Evolutionary conservation across 495 filamentous ascomycete species (phyloP).

Genomic region (Chaetomium tenue): DNA sequence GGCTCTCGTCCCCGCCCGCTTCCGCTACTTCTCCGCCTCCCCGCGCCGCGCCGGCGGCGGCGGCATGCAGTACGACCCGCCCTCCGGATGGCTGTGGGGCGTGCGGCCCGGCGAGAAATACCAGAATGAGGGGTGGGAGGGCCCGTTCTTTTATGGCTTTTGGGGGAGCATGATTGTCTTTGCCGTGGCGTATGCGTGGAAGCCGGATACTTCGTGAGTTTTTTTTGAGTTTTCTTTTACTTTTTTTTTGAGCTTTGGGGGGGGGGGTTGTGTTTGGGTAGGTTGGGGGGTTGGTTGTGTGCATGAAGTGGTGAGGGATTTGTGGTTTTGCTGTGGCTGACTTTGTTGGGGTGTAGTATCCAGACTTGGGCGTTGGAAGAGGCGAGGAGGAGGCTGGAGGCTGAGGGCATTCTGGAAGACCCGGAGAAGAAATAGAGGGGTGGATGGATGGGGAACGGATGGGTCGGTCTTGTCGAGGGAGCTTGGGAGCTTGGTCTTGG

Average conservation of each 20-base stretch:
- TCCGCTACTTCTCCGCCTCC: constrained; percentile 39
- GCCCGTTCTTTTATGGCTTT: constrained; percentile 81
- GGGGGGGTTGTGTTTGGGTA: background rate
- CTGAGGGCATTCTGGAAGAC: constrained; percentile 88
- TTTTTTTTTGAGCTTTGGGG: too few relatives aligned
- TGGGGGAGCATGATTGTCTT: constrained; percentile 75
- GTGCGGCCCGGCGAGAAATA: constrained; percentile 91
- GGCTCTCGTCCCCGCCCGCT: constrained; percentile 19
- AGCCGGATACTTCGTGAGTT: constrained; percentile 97
- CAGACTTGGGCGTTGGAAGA: constrained; percentile 99
- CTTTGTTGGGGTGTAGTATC: constrained; percentile 63
- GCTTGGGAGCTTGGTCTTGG: background rate
- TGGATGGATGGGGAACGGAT: background rate
- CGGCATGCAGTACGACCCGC: constrained; percentile 83
- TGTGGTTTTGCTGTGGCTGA: too few relatives aligned
- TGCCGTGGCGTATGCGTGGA: constrained; percentile 85
- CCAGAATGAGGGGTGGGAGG: constrained; percentile 95
- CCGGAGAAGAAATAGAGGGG: constrained; percentile 38
- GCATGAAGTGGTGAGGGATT: too few relatives aligned
- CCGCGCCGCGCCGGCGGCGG: constrained; percentile 50
- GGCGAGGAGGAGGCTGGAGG: constrained; percentile 86
- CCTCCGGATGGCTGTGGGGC: constrained; percentile 86
- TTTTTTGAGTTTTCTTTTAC: constrained; percentile 18
- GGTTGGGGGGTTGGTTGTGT: too few relatives aligned
- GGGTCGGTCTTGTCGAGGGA: background rate